Percentiles rank a stretch among this genome's conserved stretches.
Conservation (phyloP, 345 rosid species). For the Populus alba region DNA sequence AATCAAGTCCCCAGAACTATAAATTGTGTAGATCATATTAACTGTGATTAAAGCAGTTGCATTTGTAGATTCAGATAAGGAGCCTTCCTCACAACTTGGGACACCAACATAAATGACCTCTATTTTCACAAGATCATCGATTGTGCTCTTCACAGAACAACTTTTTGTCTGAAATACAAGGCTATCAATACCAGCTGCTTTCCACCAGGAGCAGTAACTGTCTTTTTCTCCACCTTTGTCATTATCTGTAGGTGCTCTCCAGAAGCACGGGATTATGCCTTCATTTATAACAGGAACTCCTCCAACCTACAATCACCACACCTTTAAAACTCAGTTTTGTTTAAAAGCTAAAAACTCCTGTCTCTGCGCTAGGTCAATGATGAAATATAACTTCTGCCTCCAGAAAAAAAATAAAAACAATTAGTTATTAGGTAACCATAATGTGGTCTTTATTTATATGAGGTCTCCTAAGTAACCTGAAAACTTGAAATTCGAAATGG, state of each 20-base stretch:
- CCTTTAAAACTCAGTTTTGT: neutral
- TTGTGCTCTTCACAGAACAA: constrained; percentile 49
- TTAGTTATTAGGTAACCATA: neutral
- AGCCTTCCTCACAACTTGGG: constrained; percentile 22
- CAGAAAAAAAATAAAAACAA: neutral
- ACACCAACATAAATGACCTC: constrained; percentile 48
- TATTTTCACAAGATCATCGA: constrained; percentile 49
- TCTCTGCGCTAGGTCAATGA: neutral
- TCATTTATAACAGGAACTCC: constrained; percentile 66
- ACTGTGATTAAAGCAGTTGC: constrained; percentile 51
- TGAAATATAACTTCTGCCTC: neutral
- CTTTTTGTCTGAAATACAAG: constrained; percentile 53
- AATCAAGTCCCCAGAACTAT: constrained; percentile 75
- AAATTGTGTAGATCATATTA: constrained; percentile 52
- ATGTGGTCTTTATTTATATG: neutral
- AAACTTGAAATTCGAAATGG: neutral
- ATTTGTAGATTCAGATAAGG: constrained; percentile 26
- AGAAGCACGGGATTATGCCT: constrained; percentile 83
- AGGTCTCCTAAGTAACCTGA: neutral
- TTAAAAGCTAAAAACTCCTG: neutral
- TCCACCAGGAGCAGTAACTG: constrained; percentile 86
- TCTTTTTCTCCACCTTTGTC: constrained; percentile 82
- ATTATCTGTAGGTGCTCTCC: constrained; percentile 97
- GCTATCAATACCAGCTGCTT: constrained; percentile 56
- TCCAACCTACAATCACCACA: constrained; percentile 49